phyloP scores from a whole-genome alignment of 192 early-diverging fungal genomes.

The Coemansia guatemalensis region DNA sequence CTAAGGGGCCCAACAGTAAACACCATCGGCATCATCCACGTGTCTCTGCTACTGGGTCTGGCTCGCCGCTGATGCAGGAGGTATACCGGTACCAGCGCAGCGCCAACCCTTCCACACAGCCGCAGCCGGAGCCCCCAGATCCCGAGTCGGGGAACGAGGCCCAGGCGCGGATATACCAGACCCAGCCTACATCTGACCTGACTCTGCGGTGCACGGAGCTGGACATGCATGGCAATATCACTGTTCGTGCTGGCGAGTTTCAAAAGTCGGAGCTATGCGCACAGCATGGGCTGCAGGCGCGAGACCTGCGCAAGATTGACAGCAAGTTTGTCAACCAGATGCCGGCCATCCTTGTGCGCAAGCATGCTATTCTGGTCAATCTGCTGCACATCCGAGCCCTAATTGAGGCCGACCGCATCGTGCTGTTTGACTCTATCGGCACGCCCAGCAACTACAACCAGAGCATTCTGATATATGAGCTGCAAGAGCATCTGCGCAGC shows the following conservation, averaged over 20 bases:
- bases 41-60: not conserved
- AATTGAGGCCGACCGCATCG: slow-evolving; percentile 74
- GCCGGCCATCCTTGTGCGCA: slow-evolving; percentile 79
- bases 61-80: slow-evolving; percentile 30
- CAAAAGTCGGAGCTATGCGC: slow-evolving; percentile 77
- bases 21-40: not conserved
- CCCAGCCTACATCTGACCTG: slow-evolving; percentile 28
- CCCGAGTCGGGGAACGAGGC: slow-evolving; percentile 5
- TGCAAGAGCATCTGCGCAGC: slow-evolving; percentile 69
- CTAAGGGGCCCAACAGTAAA: not conserved
- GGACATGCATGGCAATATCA: slow-evolving; percentile 67
- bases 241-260: slow-evolving; percentile 71
- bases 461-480: slow-evolving; percentile 73
- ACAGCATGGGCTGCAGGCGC: slow-evolving; percentile 73
- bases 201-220: slow-evolving; percentile 64
- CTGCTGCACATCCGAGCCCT: slow-evolving; percentile 78
- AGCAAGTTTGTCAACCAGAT: slow-evolving; percentile 74
- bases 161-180: slow-evolving; percentile 21
- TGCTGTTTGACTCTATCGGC: slow-evolving; percentile 74
- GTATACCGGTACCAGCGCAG: slow-evolving; percentile 41
- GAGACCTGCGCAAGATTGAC: slow-evolving; percentile 84
- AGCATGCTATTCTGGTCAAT: slow-evolving; percentile 80
- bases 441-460: slow-evolving; percentile 69
- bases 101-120: slow-evolving; percentile 5
- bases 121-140: slow-evolving; percentile 1